Conservation (phyloP, 768 basidiomycete species). For the Clitopilus passeckerianus region DNA sequence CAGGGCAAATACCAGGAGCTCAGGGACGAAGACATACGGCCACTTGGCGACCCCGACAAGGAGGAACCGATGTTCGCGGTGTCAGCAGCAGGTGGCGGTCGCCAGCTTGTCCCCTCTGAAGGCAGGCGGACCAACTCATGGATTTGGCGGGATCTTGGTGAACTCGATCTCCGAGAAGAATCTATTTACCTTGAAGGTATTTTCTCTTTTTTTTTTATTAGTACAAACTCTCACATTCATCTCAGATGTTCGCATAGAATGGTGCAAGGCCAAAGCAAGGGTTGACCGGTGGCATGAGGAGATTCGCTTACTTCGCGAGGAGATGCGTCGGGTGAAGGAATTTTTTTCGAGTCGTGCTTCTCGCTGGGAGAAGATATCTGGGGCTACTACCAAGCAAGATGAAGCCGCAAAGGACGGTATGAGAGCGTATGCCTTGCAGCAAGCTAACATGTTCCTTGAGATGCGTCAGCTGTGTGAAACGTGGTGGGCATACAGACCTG, state of each 20-base stretch:
- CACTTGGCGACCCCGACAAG: not conserved
- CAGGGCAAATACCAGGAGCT: slow-evolving; percentile 1
- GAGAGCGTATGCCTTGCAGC: not conserved
- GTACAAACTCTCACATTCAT: not conserved
- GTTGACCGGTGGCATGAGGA: slow-evolving; percentile 20
- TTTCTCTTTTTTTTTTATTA: not conserved
- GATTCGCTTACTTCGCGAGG: slow-evolving; percentile 15
- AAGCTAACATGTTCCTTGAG: not conserved
- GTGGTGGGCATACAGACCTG: not conserved
- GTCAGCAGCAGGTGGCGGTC: not conserved
- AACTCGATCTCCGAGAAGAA: not conserved
- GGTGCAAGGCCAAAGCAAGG: slow-evolving; percentile 16
- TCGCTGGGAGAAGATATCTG: not conserved
- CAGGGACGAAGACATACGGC: slow-evolving; percentile 5
- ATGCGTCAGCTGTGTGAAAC: slow-evolving; percentile 1
- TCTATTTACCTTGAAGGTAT: not conserved
- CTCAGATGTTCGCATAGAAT: slow-evolving; percentile 16
- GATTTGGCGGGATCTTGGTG: not conserved
- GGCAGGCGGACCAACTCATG: not conserved
- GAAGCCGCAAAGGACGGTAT: not conserved
- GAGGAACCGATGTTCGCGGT: not conserved
- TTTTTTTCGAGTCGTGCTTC: slow-evolving; percentile 6
- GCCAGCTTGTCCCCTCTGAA: not conserved
- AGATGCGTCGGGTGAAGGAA: slow-evolving; percentile 17
- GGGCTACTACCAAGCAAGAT: not conserved